Conservation (phyloP, 352 stramenopile genomes). For the Globisporangium viniferum region DNA sequence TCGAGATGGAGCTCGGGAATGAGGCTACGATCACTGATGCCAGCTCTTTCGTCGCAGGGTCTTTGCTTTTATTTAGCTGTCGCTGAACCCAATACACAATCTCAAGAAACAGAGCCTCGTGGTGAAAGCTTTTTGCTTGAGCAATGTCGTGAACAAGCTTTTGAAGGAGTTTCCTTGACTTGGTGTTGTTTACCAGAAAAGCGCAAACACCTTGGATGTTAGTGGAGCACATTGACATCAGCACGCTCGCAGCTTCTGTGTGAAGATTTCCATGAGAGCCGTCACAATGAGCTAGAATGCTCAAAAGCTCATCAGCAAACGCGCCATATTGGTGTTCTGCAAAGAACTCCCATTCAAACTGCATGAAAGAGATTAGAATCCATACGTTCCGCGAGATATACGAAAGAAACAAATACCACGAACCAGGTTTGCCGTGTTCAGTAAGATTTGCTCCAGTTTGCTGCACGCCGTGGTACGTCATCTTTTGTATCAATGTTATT, state of each 20-base stretch:
- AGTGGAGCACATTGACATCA: constrained; percentile 35
- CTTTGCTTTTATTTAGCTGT: constrained; percentile 19
- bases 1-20: constrained; percentile 20
- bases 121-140: constrained; percentile 32
- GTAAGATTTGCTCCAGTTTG: constrained; percentile 7
- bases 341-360: constrained; percentile 51
- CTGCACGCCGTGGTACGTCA: not conserved
- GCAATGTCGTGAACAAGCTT: constrained; percentile 21
- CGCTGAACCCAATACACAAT: constrained; percentile 29
- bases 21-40: constrained; percentile 10
- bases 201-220: constrained; percentile 20
- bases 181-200: constrained; percentile 12
- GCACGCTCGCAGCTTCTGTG: constrained; percentile 23
- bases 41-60: not conserved
- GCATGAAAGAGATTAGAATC: not conserved
- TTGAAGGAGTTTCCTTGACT: constrained; percentile 8
- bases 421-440: constrained; percentile 10
- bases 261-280: constrained; percentile 25
- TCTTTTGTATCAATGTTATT: not conserved
- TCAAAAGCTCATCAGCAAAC: constrained; percentile 27
- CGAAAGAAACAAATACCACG: not conserved
- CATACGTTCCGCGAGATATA: not conserved
- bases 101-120: constrained; percentile 31
- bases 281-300: constrained; percentile 22
- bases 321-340: constrained; percentile 12